Evolutionary conservation across 2,329 filamentous ascomycete genomes (phyloP), one percentile per base, ranked within the genome.

Genomic region (Ophiocordyceps camponoti-floridani): DNA sequence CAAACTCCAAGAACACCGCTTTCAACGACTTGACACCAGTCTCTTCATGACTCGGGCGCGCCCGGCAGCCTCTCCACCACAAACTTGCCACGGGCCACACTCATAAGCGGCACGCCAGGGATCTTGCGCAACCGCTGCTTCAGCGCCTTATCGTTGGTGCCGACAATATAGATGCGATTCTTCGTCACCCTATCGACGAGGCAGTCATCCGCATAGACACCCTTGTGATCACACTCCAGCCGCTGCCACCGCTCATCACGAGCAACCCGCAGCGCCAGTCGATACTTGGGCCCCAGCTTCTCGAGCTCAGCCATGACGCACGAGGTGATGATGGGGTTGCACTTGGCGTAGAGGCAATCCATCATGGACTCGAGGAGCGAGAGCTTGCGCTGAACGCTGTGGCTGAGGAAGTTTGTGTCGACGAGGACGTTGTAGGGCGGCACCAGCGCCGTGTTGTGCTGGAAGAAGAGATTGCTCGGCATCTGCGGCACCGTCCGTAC

Each of bases 341-440:
- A 91, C 56, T 93, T 93, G 16, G 89, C 89, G 60, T 88, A 94
- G 4, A 98, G 72, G 45, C 84, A 83, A 61, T 95, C 87, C 85
- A 95, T 94, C 69, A 95, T 84, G 3, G 82, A 79, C 48, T 89
- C 81, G 18, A 94, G 72, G 12, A 96, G 68, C 31, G 88, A 85
- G 18, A 96, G 75, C 66, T 98, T 96, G 52, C 82, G 78, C 62
- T 88, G 84, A 2, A 96, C 84, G 0, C 87, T 91, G 62, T 94
- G 87, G 37, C 79, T 85, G 50, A 94, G 73, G 58, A 94, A 94
- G 59, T 94, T 94, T 60, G 86, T 89, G 61, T 94, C 85, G 56
- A 91, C 73, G 10, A 93, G 75, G 46, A 89, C 74, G 43, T 64
- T 64, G 43, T 55, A 54, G n/a, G 52, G 67, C 4, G 88, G 86